phyloP scores from a whole-genome alignment of 2,329 filamentous ascomycete species.

The Venturia effusa region DNA sequence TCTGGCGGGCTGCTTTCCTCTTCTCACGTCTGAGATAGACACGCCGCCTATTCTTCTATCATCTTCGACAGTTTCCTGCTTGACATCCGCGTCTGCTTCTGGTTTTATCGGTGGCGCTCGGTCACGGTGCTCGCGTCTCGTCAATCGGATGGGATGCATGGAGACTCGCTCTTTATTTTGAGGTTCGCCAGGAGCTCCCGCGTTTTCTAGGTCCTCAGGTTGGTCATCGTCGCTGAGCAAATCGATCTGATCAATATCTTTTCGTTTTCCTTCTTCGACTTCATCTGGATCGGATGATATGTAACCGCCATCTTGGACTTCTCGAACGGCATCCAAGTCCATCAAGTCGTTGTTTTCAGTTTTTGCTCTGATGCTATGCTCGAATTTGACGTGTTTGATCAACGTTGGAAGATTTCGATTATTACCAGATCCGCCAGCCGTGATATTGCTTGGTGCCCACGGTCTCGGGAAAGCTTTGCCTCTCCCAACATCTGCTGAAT shows the following conservation, averaged over 20 bases:
- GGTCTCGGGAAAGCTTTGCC: conserved; percentile 9
- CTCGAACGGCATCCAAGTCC: neutral
- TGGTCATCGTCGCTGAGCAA: conserved; percentile 42
- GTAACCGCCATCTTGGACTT: conserved; percentile 26
- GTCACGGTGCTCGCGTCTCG: conserved; percentile 26
- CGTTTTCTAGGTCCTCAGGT: neutral
- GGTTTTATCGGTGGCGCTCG: conserved; percentile 7
- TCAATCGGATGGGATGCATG: conserved; percentile 46
- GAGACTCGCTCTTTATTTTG: neutral
- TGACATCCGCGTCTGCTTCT: neutral
- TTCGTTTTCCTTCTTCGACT: conserved; percentile 35
- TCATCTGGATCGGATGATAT: conserved; percentile 41
- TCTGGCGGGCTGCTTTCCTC: conserved; percentile 21
- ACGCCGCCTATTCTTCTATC: conserved; percentile 11
- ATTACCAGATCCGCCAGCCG: neutral
- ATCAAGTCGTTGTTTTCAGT: neutral
- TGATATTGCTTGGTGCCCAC: conserved; percentile 4
- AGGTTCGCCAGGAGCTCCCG: neutral
- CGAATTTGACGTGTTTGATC: conserved; percentile 1
- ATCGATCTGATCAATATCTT: conserved; percentile 48
- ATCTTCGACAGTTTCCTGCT: neutral
- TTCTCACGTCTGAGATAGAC: conserved; percentile 18
- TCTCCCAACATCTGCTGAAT: neutral
- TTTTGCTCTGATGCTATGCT: neutral
- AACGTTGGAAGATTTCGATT: neutral